Evolutionary conservation across 2,329 filamentous ascomycete genomes (phyloP), one percentile per base, ranked within the genome.

Genomic region (Hawksworthiomyces lignivorus): DNA sequence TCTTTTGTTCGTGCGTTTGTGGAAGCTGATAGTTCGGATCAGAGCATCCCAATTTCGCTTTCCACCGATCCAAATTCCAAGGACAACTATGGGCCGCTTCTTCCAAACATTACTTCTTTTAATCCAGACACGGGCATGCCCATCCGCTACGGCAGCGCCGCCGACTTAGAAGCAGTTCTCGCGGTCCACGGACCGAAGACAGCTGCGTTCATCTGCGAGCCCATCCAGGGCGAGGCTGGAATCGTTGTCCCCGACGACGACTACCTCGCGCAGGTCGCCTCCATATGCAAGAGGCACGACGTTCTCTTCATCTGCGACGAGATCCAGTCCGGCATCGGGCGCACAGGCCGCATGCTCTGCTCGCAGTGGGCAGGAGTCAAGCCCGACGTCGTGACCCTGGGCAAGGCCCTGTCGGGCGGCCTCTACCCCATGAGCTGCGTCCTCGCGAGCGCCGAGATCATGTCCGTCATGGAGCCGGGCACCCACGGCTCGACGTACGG

Each of bases 341-440:
- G 92, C 50, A 97, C 92, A 18, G 90, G 90, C 39, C 85, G 84
- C 57, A 84, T 97, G 69, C 78, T 97, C 41, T 95, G 87, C 72
- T 84, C 86, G 56, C 80, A 97, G 65, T 96, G 90, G 88, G 82
- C 85, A 43, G 85, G 82, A 52, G 87, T 97, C 70, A 94, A 92
- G 70, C 90, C 90, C 29, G 90, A 97, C 60, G 75, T 97, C 56
- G 84, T 97, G 20, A 82, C 94, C 34, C 79, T 97, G 26, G 90
- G 90, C 57, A 97, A 97, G 70, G 92, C 90, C 52, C 94, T 98
- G 60, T 94, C 87, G 26, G 90, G 92, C 48, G 90, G 90, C 62
- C 92, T 97, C 84, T 97, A 97, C 66, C 92, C 92, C 18, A 92
- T 97, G 43, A 94, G 87, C 46, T 88, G 82, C 55, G 89, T 97